A percentile compares a stretch with the other conserved stretches of the same genome.
These are phyloP conservation scores for Aspergillus fijiensis DNA, from an alignment of 2,329 filamentous ascomycete genomes.

Conservation along the genomic window DNA sequence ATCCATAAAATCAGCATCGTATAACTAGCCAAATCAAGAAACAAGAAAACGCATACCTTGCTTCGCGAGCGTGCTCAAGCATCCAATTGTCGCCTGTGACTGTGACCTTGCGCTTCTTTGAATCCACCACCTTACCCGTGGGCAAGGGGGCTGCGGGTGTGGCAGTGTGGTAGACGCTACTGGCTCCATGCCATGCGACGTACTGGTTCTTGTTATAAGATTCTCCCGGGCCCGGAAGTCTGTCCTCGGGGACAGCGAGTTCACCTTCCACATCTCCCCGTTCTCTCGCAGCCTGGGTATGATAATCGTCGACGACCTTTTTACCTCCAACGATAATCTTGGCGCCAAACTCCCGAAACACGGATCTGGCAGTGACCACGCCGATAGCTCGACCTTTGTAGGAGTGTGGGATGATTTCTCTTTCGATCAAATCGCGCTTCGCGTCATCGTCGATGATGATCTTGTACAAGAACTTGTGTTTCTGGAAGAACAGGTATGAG, in stretches of 20 bases:
- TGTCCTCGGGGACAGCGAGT: slow-evolving; percentile 85
- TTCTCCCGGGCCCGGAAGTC: slow-evolving; percentile 70
- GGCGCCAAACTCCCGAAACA: slow-evolving; percentile 94
- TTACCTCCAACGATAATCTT: slow-evolving; percentile 90
- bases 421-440: slow-evolving; percentile 92
- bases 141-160: slow-evolving; percentile 73
- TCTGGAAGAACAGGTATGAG: slow-evolving; percentile 98
- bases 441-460: slow-evolving; percentile 98
- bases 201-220: slow-evolving; percentile 99
- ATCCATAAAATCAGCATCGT: slow-evolving; percentile 14
- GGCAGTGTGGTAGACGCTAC: slow-evolving; percentile 87
- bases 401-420: slow-evolving; percentile 92
- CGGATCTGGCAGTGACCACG: slow-evolving; percentile 91
- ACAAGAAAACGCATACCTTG: slow-evolving; percentile 62
- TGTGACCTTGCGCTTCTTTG: slow-evolving; percentile 80
- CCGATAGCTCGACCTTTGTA: slow-evolving; percentile 98
- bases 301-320: slow-evolving; percentile 85
- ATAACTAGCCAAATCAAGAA: background rate
- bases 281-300: slow-evolving; percentile 70
- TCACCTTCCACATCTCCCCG: slow-evolving; percentile 84
- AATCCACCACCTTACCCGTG: slow-evolving; percentile 69
- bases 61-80: slow-evolving; percentile 86
- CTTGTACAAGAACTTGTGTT: slow-evolving; percentile 94
- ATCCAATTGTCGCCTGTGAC: slow-evolving; percentile 97
- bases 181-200: slow-evolving; percentile 97